These are phyloP conservation scores for Metschnikowia continentalis DNA, from an alignment of 805 yeast species.

Conservation along the genomic window DNA sequence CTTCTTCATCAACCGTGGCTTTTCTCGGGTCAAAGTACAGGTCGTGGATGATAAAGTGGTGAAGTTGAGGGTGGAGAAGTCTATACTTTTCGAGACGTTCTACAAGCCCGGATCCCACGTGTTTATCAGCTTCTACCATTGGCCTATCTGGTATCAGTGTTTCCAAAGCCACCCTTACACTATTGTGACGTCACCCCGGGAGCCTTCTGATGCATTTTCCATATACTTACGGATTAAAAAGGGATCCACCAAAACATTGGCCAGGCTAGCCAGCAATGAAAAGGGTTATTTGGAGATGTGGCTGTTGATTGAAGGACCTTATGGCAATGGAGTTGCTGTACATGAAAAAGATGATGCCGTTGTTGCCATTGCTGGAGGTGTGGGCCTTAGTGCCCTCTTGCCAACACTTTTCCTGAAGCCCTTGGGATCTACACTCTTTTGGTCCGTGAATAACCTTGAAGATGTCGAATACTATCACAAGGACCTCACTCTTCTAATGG, in stretches of 20 bases:
- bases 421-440: conserved; percentile 9
- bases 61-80: conserved; percentile 15
- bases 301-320: conserved; percentile 20
- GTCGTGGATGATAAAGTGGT: conserved; percentile 12
- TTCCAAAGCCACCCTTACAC: conserved; percentile 19
- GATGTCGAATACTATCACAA: conserved; percentile 10
- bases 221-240: conserved; percentile 16
- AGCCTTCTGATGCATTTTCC: conserved; percentile 9
- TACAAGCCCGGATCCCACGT: conserved; percentile 16
- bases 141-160: conserved; percentile 18
- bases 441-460: conserved; percentile 14
- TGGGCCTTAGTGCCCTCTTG: conserved; percentile 16
- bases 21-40: conserved; percentile 5
- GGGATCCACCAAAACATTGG: conserved; percentile 13
- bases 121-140: conserved; percentile 16
- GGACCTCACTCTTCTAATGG: conserved; percentile 11
- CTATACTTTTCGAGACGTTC: conserved; percentile 10
- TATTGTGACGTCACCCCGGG: conserved; percentile 14
- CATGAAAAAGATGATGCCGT: conserved; percentile 10
- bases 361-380: conserved; percentile 17
- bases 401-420: conserved; percentile 11
- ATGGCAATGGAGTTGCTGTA: conserved; percentile 13
- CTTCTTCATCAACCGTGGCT: conserved; percentile 16
- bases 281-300: conserved; percentile 14
- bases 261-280: conserved; percentile 12